These are phyloP conservation scores for Seiridium unicorne DNA, from an alignment of 2,329 filamentous ascomycete genomes.

Conservation along the genomic window DNA sequence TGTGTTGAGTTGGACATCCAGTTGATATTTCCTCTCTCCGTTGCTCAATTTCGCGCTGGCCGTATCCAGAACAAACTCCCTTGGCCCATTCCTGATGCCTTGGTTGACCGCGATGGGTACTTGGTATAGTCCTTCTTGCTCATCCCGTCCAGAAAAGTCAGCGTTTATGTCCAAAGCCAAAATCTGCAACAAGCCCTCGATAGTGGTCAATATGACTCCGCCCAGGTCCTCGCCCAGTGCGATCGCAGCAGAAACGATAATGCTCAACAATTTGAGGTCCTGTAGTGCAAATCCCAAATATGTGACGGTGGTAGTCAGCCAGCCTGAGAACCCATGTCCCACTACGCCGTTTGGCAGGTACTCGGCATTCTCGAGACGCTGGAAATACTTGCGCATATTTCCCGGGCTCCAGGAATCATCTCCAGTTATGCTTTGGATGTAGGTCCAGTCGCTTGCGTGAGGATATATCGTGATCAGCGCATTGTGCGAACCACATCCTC, in stretches of 20 bases:
- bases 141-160: not conserved
- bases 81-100: conserved; percentile 41
- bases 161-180: conserved; percentile 10
- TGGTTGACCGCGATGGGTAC: conserved; percentile 45
- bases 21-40: conserved; percentile 31
- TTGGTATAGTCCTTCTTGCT: conserved; percentile 46
- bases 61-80: conserved; percentile 46
- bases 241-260: conserved; percentile 6
- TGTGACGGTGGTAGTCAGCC: conserved; percentile 37
- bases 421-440: conserved; percentile 38
- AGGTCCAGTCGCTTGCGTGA: conserved; percentile 37
- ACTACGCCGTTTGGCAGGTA: conserved; percentile 29
- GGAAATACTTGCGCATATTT: conserved; percentile 40
- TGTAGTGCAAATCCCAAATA: conserved; percentile 40
- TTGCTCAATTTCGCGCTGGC: conserved; percentile 33
- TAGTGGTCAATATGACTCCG: conserved; percentile 1
- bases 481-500: conserved; percentile 28
- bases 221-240: not conserved
- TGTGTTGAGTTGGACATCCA: conserved; percentile 36
- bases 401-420: conserved; percentile 38
- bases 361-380: conserved; percentile 39
- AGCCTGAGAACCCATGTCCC: conserved; percentile 51
- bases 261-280: conserved; percentile 37
- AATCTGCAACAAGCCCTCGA: conserved; percentile 3
- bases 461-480: conserved; percentile 36